phyloP scores from a whole-genome alignment of 1,284 basidiomycete species.

The Apiotrichum domesticum region DNA sequence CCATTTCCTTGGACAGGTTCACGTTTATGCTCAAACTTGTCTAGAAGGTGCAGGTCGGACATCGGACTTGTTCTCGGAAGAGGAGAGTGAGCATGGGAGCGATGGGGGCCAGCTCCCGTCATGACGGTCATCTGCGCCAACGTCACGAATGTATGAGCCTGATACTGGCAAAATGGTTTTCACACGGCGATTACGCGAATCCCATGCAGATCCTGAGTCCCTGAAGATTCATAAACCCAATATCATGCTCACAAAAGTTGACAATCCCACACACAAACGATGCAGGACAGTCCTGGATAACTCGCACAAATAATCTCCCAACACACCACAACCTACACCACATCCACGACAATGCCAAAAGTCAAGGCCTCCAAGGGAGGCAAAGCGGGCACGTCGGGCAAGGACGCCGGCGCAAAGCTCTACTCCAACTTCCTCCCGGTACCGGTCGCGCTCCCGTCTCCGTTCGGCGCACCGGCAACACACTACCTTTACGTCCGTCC shows the following conservation, averaged over 20 bases:
- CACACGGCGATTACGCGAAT: too few species aligned
- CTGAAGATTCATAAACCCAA: background rate
- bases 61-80: too few species aligned
- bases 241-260: background rate
- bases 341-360: constrained; percentile 1
- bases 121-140: too few species aligned
- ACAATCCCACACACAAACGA: background rate
- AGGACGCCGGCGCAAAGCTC: constrained; percentile 12
- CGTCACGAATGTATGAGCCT: too few species aligned
- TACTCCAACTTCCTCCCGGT: constrained; percentile 37
- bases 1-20: too few species aligned
- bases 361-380: background rate
- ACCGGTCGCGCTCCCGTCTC: constrained; percentile 24
- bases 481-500: constrained; percentile 42
- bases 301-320: background rate
- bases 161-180: too few species aligned
- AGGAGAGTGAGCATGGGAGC: too few species aligned
- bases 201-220: too few species aligned
- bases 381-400: background rate
- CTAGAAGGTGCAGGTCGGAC: too few species aligned
- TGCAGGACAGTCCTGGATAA: background rate
- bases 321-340: background rate
- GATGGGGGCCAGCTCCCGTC: too few species aligned
- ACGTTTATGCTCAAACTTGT: too few species aligned
- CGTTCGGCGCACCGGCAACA: constrained; percentile 15